These are phyloP conservation scores for Rhizophagus clarus DNA, from an alignment of 192 early-diverging fungal species.

Conservation along the genomic window DNA sequence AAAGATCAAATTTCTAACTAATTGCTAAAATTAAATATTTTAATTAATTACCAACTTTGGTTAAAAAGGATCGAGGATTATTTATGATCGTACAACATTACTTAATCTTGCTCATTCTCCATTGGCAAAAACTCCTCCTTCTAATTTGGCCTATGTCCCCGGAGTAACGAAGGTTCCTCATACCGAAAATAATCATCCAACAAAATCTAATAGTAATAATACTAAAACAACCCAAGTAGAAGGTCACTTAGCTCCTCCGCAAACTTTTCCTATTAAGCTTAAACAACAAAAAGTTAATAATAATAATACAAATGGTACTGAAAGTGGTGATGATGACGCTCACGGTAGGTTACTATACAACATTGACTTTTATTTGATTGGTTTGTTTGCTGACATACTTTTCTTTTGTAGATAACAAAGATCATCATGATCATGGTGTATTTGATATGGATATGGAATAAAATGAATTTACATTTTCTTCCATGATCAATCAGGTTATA, in stretches of 20 bases:
- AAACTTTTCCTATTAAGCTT: not conserved
- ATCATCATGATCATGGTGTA: conserved; percentile 16
- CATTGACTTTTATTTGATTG: not conserved
- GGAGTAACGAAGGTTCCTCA: conserved; percentile 54
- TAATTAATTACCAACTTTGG: too few relatives aligned
- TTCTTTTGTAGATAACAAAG: not conserved
- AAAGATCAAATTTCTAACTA: too few relatives aligned
- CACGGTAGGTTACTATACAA: not conserved
- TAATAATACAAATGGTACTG: not conserved
- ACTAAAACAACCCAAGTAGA: not conserved
- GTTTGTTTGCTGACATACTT: not conserved
- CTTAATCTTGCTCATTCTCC: conserved; percentile 64
- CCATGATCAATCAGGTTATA: too few relatives aligned
- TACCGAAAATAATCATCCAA: conserved; percentile 3
- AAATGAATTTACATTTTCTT: not conserved
- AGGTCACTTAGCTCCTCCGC: conserved; percentile 23
- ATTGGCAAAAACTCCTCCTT: conserved; percentile 60
- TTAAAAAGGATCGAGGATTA: conserved; percentile 60
- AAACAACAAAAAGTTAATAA: not conserved
- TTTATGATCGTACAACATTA: conserved; percentile 64
- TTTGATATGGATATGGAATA: conserved; percentile 31
- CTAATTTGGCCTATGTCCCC: conserved; percentile 58
- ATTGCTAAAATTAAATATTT: too few relatives aligned
- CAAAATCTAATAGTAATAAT: conserved; percentile 17
- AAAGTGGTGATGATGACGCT: conserved; percentile 11